Evolutionary conservation across 139 green algal species (phyloP).

Genomic region (Monoraphidium neglectum): DNA sequence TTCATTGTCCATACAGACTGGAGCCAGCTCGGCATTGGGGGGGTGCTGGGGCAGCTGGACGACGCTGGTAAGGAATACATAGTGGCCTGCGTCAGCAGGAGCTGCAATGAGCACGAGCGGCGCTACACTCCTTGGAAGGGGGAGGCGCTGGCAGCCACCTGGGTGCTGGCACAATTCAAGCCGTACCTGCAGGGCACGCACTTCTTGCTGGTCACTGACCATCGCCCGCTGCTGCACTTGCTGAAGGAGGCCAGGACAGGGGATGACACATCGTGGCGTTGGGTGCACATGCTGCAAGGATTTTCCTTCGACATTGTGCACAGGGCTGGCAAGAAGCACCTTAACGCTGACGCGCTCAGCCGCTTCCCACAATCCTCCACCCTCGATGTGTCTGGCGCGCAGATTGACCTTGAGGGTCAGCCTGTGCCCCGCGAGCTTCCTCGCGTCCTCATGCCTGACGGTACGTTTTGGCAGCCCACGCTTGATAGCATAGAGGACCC

Average conservation of each 20-base stretch:
- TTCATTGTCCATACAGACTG: constrained; percentile 37
- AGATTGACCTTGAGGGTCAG: neutral
- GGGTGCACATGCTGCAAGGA: constrained; percentile 21
- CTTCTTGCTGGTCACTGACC: constrained; percentile 33
- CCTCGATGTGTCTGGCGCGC: neutral
- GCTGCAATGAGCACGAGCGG: constrained; percentile 35
- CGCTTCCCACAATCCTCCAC: neutral
- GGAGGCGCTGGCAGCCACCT: constrained; percentile 21
- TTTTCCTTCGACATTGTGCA: constrained; percentile 29
- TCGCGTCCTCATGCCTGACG: neutral
- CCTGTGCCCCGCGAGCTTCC: neutral
- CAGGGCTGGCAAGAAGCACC: neutral
- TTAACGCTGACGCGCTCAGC: constrained; percentile 26
- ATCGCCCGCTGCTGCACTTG: constrained; percentile 16
- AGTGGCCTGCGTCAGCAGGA: constrained; percentile 33
- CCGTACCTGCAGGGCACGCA: constrained; percentile 24
- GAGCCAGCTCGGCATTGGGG: constrained; percentile 18
- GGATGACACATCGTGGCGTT: constrained; percentile 17
- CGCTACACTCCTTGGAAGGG: constrained; percentile 35
- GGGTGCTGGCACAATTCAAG: constrained; percentile 18
- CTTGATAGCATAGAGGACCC: no score
- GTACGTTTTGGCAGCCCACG: no score
- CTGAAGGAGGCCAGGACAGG: constrained; percentile 2
- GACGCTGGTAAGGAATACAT: constrained; percentile 35
- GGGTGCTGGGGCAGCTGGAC: constrained; percentile 39